Evolutionary conservation across 2,329 filamentous ascomycete species (phyloP), one percentile per base, ranked within the genome.

Genomic region (Emmonsiellopsis sp.): DNA sequence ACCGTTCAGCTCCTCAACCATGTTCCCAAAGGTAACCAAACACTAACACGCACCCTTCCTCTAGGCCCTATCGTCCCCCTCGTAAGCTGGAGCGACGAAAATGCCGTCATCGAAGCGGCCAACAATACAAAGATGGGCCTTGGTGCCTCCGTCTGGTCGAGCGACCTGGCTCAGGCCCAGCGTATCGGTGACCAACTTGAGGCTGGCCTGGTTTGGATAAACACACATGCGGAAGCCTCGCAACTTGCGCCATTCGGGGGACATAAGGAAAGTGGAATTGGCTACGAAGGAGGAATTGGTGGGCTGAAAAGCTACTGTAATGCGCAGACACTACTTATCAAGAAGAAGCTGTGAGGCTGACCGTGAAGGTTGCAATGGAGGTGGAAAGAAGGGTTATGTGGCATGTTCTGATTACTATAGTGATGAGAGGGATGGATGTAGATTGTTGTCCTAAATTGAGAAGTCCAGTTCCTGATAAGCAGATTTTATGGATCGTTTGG

Each of bases 1-100:
- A 44, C 15, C 11, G 7, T 43, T 16, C 44, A 31, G 16, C 9
- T 40, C 1, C 16, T 34, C 31, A n/a, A 26, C n/a, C 11, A 5
- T 26, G 20, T 26, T 26, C 20, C 3, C 20, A 5, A 26, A 26
- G n/a, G 15, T 16, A 42, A 42, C 40, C n/a, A 7, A 47, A 38
- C 7, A 20, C 30, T 46, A 52, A 43, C 15, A 32, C 16, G 13
- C 5, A 26, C 5, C 20, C 20, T 26, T 26, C n/a, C 13, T 16
- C 15, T 34, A 76, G 76, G 78, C 0, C 84, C 84, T 0, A 81
- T 87, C 34, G 73, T 86, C 1, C 83, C 84, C 0, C 68, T 86
- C 7, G 62, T 85, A 53, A 77, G 75, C 16, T 87, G 82, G 82
- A 70, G 71, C 0, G 73, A 78, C 31, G 83, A 87, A 56, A 76